Conservation (phyloP, 2,329 filamentous ascomycete genomes). For the Eurotiales sp. region DNA sequence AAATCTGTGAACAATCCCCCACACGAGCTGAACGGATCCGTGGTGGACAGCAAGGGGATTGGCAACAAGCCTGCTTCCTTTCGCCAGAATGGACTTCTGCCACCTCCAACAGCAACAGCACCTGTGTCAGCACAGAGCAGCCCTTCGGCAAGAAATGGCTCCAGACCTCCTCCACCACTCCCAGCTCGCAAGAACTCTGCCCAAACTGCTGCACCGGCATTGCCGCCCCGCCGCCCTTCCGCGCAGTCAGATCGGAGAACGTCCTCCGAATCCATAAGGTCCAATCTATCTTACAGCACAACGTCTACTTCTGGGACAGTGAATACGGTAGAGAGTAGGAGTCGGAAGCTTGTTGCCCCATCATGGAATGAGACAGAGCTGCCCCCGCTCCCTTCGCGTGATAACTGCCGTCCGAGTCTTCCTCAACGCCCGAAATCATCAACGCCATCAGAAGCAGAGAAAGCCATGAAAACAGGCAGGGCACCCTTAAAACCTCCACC, state of each 20-base stretch:
- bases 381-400: slow-evolving; percentile 51
- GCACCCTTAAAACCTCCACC: slow-evolving; percentile 4
- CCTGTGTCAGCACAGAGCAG: slow-evolving; percentile 25
- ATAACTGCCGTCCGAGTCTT: slow-evolving; percentile 21
- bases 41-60: slow-evolving; percentile 21
- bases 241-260: slow-evolving; percentile 34
- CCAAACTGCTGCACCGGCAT: slow-evolving; percentile 41
- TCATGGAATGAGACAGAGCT: slow-evolving; percentile 54
- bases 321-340: slow-evolving; percentile 28
- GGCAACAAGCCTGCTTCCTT: slow-evolving; percentile 25
- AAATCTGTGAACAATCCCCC: slow-evolving; percentile 34
- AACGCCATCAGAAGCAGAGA: slow-evolving; percentile 9
- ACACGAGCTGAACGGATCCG: slow-evolving; percentile 29
- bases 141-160: slow-evolving; percentile 17
- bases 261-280: slow-evolving; percentile 52
- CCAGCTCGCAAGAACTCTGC: slow-evolving; percentile 41
- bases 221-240: slow-evolving; percentile 45
- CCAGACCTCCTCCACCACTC: slow-evolving; percentile 39
- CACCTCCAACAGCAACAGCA: slow-evolving; percentile 28
- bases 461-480: slow-evolving; percentile 6
- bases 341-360: slow-evolving; percentile 49
- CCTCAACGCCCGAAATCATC: slow-evolving; percentile 21
- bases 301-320: slow-evolving; percentile 43
- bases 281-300: slow-evolving; percentile 50
- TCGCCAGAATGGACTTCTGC: slow-evolving; percentile 21